Base-by-base conservation (phyloP, 306 rosid genomes). In the Rosa multiflora region DNA sequence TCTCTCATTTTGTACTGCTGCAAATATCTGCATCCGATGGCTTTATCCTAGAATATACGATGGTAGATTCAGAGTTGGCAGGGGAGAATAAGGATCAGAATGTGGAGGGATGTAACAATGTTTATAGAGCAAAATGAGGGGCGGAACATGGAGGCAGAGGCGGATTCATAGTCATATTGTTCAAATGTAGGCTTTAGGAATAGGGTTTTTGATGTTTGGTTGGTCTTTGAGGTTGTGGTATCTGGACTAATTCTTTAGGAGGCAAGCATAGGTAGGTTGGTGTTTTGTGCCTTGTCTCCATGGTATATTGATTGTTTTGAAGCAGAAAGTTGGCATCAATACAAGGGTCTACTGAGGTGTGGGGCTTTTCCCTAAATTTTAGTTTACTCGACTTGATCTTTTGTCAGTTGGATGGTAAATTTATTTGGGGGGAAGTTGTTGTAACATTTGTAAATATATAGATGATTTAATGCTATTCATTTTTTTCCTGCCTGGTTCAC, bases 371-470 rank as follows among this genome's bases (percentile, higher is more conserved):
- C 76, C 88, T 44, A 26, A 64, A 63, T 82, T 81, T 78, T 75
- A 82, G 82, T 82, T 75, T 76, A 75, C 79, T 81, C 75, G 29
- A 76, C 78, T 80, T 86, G 23, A 84, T 77, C 82, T 81, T 80
- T 78, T 62, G 81, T 76, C 70, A 70, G 85, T 64, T 87, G 89
- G 81, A 79, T 74, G 83, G 70, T 86, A 82, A 78, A 85, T 83
- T 80, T 89, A 73, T 76, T 82, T 78, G 90, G 81, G 61, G 76
- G 78, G 55, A 48, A 68, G 82, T 79, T 68, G 83, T 79, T 91
- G 92, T 87, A 91, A 88, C 89, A 46, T 80, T 77, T 96, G 99
- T 96, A 90, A 79, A 96, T 90, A 91, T 73, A 83, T 81, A 83
- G 90, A 81, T 85, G 81, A 88, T 83, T 88, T 82, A 87, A 88